Evolutionary conservation across 345 rosid genomes (phyloP).

Genomic region (Schrenkiella parvula): DNA sequence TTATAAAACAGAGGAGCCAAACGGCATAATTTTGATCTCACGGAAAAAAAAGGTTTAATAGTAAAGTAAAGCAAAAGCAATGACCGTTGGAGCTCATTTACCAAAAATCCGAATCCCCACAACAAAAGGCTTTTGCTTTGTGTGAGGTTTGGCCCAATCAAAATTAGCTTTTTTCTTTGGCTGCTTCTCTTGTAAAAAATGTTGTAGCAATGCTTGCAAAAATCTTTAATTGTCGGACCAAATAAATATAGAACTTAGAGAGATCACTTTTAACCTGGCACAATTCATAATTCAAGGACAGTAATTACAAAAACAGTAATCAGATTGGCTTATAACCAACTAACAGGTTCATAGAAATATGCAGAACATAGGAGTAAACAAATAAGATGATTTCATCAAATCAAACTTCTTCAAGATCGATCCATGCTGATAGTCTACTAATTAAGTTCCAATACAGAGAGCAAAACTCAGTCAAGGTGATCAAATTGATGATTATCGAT

Average conservation of each 20-base stretch:
- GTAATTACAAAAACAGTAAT: background rate
- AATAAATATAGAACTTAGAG: background rate
- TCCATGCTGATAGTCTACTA: background rate
- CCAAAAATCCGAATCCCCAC: background rate
- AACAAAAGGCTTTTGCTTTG: conserved; percentile 4
- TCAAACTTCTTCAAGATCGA: background rate
- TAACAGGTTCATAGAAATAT: background rate
- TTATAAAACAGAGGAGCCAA: conserved; percentile 13
- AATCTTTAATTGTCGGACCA: background rate
- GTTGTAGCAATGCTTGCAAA: background rate
- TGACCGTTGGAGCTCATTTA: conserved; percentile 26
- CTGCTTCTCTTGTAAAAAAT: background rate
- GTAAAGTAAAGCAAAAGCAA: conserved; percentile 3
- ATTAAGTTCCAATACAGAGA: background rate
- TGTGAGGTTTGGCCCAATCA: background rate
- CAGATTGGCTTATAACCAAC: background rate
- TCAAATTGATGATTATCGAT: background rate
- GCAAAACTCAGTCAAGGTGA: background rate
- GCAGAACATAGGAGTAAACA: background rate
- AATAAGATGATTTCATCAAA: background rate
- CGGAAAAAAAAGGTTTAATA: background rate
- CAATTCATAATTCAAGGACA: background rate
- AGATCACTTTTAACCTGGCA: background rate
- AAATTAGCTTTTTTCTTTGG: background rate
- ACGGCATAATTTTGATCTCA: background rate